These are phyloP conservation scores for Hypomontagnella submonticulosa DNA, from an alignment of 495 filamentous ascomycete genomes.

Conservation along the genomic window DNA sequence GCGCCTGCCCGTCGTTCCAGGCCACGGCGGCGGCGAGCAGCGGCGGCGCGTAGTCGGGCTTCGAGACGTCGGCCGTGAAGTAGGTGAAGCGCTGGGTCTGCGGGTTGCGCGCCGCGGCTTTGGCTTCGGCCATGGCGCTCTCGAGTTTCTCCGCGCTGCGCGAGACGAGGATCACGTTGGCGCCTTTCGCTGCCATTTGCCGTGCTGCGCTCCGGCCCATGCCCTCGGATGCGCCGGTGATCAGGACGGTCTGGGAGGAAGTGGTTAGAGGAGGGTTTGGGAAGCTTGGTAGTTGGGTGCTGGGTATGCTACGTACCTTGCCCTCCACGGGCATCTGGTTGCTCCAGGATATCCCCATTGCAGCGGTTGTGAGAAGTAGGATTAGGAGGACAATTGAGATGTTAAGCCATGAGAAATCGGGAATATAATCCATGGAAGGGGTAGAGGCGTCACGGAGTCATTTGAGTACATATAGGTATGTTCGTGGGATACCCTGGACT, in stretches of 20 bases:
- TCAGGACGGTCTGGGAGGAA: slow-evolving; percentile 73
- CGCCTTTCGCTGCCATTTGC: slow-evolving; percentile 83
- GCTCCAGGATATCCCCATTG: slow-evolving; percentile 73
- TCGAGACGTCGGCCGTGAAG: slow-evolving; percentile 85
- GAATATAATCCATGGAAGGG: slow-evolving; percentile 31
- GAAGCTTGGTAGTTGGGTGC: background rate
- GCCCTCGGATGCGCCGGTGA: slow-evolving; percentile 94
- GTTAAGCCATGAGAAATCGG: slow-evolving; percentile 35
- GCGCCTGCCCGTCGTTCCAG: slow-evolving; percentile 82
- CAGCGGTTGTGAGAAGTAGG: slow-evolving; percentile 58
- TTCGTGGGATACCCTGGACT: background rate
- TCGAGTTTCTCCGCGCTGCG: slow-evolving; percentile 81
- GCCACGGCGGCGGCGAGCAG: slow-evolving; percentile 76
- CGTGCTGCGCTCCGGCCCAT: slow-evolving; percentile 82
- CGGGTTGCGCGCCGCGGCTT: slow-evolving; percentile 69
- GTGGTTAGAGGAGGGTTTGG: background rate
- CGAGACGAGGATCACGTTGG: slow-evolving; percentile 85
- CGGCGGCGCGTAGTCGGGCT: slow-evolving; percentile 70
- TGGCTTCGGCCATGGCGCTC: slow-evolving; percentile 66
- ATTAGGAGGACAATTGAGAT: slow-evolving; percentile 57
- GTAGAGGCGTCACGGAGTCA: background rate
- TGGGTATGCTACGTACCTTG: slow-evolving; percentile 65
- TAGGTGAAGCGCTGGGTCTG: slow-evolving; percentile 80
- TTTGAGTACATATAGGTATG: background rate
- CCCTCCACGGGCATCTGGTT: slow-evolving; percentile 86